phyloP scores from a whole-genome alignment of 164 flowering plant genomes.

The Taxillus chinensis region DNA sequence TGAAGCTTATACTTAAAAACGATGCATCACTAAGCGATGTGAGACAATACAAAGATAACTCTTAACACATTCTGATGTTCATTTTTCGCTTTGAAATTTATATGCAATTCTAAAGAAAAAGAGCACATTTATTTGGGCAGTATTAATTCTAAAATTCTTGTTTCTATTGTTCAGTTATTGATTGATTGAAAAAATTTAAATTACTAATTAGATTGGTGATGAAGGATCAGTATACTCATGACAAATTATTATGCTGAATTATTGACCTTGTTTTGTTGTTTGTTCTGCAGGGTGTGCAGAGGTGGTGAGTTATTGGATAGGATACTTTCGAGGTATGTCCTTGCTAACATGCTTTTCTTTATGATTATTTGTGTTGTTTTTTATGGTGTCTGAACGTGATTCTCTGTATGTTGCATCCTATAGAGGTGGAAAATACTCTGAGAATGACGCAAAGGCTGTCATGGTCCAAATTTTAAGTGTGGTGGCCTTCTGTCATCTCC shows the following conservation, averaged over 20 bases:
- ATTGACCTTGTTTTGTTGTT: too few species aligned
- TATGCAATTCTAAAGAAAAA: background rate
- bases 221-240: too few species aligned
- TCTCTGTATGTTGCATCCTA: background rate
- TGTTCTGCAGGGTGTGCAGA: slow-evolving; percentile 13
- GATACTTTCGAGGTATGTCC: slow-evolving; percentile 9
- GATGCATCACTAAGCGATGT: background rate
- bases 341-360: background rate
- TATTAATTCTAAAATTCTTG: background rate
- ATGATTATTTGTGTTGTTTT: background rate
- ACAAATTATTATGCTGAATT: too few species aligned
- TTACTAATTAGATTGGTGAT: too few species aligned
- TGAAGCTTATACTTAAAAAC: too few species aligned
- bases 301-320: slow-evolving; percentile 19
- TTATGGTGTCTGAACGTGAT: background rate
- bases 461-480: slow-evolving; percentile 21
- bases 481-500: slow-evolving; percentile 22
- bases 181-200: background rate
- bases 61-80: background rate
- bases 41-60: background rate
- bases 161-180: background rate
- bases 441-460: slow-evolving; percentile 24
- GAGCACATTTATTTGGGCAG: background rate
- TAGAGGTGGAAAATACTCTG: slow-evolving; percentile 24
- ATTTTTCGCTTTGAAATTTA: background rate